Percentiles rank a stretch among this genome's conserved stretches.
Conservation (phyloP, 768 basidiomycete genomes). For the Austroboletus eburneus region DNA sequence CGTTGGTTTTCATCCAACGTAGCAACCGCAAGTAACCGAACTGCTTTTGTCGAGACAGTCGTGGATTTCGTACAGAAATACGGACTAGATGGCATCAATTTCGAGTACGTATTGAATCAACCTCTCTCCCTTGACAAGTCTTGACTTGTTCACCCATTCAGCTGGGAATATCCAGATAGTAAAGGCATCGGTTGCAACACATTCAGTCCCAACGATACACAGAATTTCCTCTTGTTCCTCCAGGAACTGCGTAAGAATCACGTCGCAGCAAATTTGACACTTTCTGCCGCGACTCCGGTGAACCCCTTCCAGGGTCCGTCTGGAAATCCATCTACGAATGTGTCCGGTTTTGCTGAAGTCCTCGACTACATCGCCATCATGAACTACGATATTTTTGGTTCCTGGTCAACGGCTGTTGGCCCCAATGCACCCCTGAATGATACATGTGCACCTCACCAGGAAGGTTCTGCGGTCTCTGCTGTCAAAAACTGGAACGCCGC, state of each 20-base stretch:
- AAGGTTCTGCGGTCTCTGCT: background rate
- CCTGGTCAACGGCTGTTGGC: slow-evolving; percentile 8
- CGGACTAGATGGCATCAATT: slow-evolving; percentile 50
- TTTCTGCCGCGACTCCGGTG: slow-evolving; percentile 64
- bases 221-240: slow-evolving; percentile 74
- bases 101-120: slow-evolving; percentile 28
- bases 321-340: slow-evolving; percentile 47
- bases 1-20: slow-evolving; percentile 60
- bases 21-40: slow-evolving; percentile 51
- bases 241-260: slow-evolving; percentile 55
- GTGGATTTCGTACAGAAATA: slow-evolving; percentile 45
- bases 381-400: slow-evolving; percentile 60
- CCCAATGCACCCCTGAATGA: background rate
- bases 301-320: slow-evolving; percentile 57
- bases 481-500: background rate
- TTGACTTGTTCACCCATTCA: slow-evolving; percentile 23
- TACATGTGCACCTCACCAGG: background rate
- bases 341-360: slow-evolving; percentile 59
- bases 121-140: background rate
- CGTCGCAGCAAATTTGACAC: slow-evolving; percentile 47
- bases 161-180: slow-evolving; percentile 82
- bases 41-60: slow-evolving; percentile 61
- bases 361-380: slow-evolving; percentile 55
- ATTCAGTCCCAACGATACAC: slow-evolving; percentile 51
- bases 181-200: slow-evolving; percentile 70